A percentile compares a stretch with the other conserved stretches of the same genome.
These are phyloP conservation scores for Chenopodium quinoa DNA, from an alignment of 148 eudicot species.

Conservation along the genomic window DNA sequence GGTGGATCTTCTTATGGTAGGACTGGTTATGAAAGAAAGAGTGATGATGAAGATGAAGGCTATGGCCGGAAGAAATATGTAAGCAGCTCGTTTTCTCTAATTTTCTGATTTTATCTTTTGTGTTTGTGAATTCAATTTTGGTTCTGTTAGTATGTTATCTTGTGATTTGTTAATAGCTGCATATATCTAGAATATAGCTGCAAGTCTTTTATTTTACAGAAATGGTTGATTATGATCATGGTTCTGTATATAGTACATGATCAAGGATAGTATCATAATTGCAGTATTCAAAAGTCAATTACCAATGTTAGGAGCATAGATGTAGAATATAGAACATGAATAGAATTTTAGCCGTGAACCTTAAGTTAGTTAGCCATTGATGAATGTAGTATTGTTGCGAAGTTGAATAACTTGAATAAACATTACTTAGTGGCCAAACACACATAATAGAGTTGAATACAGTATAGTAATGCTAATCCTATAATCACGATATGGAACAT, in stretches of 20 bases:
- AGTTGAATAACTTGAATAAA: neutral
- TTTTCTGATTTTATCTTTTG: neutral
- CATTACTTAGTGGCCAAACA: neutral
- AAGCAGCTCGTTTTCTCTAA: slow-evolving; percentile 22
- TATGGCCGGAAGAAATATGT: slow-evolving; percentile 84
- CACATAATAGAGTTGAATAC: neutral
- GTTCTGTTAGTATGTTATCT: neutral
- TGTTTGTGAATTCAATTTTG: neutral
- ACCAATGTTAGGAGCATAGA: too few relatives aligned
- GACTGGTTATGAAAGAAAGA: slow-evolving; percentile 33
- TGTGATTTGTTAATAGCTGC: neutral
- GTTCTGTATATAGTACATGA: neutral
- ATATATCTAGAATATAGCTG: neutral
- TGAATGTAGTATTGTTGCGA: neutral
- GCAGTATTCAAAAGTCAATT: too few relatives aligned
- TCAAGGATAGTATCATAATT: neutral
- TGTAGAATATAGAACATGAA: neutral
- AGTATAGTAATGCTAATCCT: too few relatives aligned
- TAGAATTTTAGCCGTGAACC: neutral
- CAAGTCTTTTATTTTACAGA: neutral
- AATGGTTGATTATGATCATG: neutral
- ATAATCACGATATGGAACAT: neutral
- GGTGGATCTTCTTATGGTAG: slow-evolving; percentile 46
- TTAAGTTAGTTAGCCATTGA: neutral
- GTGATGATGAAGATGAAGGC: slow-evolving; percentile 33